Base-by-base conservation (phyloP, 2,329 filamentous ascomycete genomes). In the Aspergillus calidoustus region DNA sequence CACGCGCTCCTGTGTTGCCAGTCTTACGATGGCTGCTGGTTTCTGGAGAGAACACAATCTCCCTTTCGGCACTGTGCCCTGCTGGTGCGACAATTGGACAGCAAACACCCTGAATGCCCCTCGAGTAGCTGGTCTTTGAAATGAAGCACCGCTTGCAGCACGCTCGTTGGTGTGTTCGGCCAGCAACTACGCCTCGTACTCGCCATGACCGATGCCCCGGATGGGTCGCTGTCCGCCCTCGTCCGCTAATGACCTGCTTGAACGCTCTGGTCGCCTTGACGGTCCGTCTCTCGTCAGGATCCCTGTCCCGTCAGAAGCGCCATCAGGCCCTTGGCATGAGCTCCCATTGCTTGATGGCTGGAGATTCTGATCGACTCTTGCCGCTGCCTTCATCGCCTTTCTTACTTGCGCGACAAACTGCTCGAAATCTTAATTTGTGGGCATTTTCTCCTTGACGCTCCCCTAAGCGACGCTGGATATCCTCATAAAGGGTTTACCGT, bases 141-240 rank as follows among this genome's bases (percentile, higher is more conserved):
- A 51, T 61, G 59, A 57, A 53, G n/a, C n/a, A 25, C 62, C 54
- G 57, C 56, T 56, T 67, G 67, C 66, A 68, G 66, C 63, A 67
- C 68, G 67, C 71, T 72, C 69, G 71, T 74, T 74, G 72, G 71
- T 71, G 69, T 65, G 65, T 69, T 66, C 64, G 61, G 56, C 58
- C 55, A 55, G 63, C 64, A 71, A 67, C 70, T 66, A 72, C 47
- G 46, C 54, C 54, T 57, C 46, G 25, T 31, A 31, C 48, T 50
- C n/a, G 28, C 48, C 28, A 19, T 50, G 28, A 17, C 43, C 52
- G 22, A 62, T 59, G 59, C 57, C 57, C 54, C 50, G 43, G 57
- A 64, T 60, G 60, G 71, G 69, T 68, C 70, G 64, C 66, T 70
- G 19, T 13, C 64, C 66, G 61, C 65, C 58, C 63, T 68, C 68